phyloP scores from a whole-genome alignment of 305 asterid genomes.

The Fraxinus albicans region DNA sequence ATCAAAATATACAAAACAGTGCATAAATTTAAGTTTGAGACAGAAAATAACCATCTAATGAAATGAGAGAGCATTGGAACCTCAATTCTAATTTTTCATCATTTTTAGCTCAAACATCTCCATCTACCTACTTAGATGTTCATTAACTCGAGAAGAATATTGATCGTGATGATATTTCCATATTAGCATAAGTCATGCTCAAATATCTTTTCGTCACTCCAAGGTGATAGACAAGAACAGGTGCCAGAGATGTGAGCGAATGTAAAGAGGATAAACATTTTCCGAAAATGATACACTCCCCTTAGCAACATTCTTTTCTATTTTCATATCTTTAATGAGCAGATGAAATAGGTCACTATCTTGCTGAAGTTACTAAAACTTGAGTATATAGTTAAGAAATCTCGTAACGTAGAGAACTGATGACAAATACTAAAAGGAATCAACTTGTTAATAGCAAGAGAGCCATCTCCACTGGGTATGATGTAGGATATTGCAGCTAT shows the following conservation, averaged over 20 bases:
- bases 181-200: neutral
- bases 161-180: neutral
- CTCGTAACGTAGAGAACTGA: neutral
- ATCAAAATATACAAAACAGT: neutral
- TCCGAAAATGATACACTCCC: neutral
- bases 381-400: neutral
- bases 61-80: neutral
- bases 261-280: neutral
- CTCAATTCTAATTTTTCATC: neutral
- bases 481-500: neutral
- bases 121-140: neutral
- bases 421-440: neutral
- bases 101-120: neutral
- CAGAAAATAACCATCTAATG: neutral
- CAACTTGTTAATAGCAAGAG: neutral
- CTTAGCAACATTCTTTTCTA: neutral
- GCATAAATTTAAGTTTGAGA: neutral
- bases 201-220: neutral
- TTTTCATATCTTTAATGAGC: neutral
- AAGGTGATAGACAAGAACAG: neutral
- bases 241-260: neutral
- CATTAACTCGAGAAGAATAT: neutral
- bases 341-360: neutral
- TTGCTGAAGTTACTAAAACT: neutral
- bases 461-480: neutral